phyloP scores from a whole-genome alignment of 495 filamentous ascomycete species.

The Melanomma pulvis-pyrius region DNA sequence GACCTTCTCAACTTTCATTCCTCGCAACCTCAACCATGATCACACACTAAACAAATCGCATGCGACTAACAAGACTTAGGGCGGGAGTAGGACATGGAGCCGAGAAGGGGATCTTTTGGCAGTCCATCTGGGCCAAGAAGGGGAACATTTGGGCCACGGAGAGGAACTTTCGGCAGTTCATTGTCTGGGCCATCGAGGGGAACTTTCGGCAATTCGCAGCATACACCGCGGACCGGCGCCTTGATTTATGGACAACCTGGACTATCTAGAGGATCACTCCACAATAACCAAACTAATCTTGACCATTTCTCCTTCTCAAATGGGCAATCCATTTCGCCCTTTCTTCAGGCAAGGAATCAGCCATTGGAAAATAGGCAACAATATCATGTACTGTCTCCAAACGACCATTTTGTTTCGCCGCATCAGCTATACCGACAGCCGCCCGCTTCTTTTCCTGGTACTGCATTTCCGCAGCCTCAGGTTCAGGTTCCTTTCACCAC shows the following conservation, averaged over 20 bases:
- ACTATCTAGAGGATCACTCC: neutral
- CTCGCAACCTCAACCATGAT: neutral
- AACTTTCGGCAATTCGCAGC: neutral
- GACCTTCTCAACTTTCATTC: neutral
- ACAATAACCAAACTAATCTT: neutral
- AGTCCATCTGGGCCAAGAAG: neutral
- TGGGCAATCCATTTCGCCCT: neutral
- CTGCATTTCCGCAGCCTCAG: neutral
- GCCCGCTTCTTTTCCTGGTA: neutral
- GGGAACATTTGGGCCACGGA: neutral
- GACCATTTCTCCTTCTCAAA: neutral
- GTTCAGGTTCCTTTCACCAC: slow-evolving; percentile 7
- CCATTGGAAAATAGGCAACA: neutral
- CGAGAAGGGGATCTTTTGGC: neutral
- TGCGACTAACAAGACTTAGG: neutral
- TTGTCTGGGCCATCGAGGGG: neutral
- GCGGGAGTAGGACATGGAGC: neutral
- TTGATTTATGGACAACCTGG: neutral
- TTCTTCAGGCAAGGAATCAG: neutral
- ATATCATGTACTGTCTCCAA: neutral
- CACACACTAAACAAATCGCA: neutral
- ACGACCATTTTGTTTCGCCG: neutral
- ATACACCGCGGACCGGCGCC: neutral
- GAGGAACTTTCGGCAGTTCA: neutral
- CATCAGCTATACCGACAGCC: neutral